Evolutionary conservation across 129 eudicot genomes (phyloP), one percentile per base, ranked within the genome.

Genomic region (Scalesia atractyloides): DNA sequence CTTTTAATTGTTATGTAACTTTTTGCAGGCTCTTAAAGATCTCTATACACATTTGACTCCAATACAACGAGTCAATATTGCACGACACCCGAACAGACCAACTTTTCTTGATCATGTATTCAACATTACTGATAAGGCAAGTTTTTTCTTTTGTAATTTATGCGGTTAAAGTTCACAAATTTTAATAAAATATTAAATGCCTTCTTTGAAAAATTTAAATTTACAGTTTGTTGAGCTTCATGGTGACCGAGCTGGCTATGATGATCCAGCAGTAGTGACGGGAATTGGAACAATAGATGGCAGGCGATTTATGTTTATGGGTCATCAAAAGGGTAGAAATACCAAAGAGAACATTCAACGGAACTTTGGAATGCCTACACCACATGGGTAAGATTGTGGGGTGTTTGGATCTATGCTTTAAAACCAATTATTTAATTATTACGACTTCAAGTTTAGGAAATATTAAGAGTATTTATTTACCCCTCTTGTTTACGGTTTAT

Each of bases 291-390:
- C 94, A 33, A 89, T 92, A 66, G 82, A 89, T 57, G 97, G 98
- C 58, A 87, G 83, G 73, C 73, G 86, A 64, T 92, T 87, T 76
- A 89, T 92, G 96, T 89, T 92, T 85, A 89, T 89, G 52, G 96
- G 96, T 64, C 96, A 92, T 62, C 98, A 92, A 53, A 92, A 92
- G 70, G 98, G 98, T 17, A 82, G 98, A 80, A 89, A 92, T 76
- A 87, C 96, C 46, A 92, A 92, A 80, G 98, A 92, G 74, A 89
- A 89, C 70, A 92, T 92, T 59, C 76, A 79, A 54, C 85, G 98
- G 13, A 92, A 92, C 89, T 92, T 92, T 73, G 98, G 96, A 53
- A 92, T 92, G 98, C 96, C 98, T 82, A 92, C 98, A 73, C 96
- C 98, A 61, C 98, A 92, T 79, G 98, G 98, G 97, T 92, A 83